Conservation (phyloP, 148 eudicot species). For the Cornus kousa region DNA sequence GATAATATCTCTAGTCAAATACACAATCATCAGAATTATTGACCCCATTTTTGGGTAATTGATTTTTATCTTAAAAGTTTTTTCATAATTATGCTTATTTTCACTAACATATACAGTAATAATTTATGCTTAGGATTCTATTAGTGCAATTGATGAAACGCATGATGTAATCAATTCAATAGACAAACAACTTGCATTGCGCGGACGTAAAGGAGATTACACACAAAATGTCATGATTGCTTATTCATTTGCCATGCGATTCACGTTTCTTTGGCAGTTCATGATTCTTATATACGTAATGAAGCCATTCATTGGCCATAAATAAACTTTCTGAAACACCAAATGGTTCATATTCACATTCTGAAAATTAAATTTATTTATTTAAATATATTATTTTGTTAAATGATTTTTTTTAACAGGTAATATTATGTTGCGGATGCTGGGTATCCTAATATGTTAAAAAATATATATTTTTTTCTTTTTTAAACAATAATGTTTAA, state of each 20-base stretch:
- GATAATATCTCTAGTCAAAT: neutral
- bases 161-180: neutral
- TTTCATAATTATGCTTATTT: neutral
- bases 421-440: no score
- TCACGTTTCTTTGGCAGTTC: neutral
- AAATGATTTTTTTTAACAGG: no score
- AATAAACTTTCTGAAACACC: neutral
- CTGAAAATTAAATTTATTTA: no score
- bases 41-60: neutral
- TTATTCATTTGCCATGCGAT: slow-evolving; percentile 3
- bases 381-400: no score
- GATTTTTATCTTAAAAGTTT: neutral
- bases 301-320: neutral
- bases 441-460: no score
- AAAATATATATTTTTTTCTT: no score
- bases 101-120: neutral
- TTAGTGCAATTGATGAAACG: neutral
- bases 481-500: no score
- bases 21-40: neutral
- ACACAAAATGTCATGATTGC: slow-evolving; percentile 2
- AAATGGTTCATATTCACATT: no score
- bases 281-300: neutral
- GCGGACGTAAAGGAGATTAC: neutral
- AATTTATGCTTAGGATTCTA: neutral
- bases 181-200: neutral